Conservation (phyloP, 202 grass and related monocot genomes). For the Carex sylvatica region DNA sequence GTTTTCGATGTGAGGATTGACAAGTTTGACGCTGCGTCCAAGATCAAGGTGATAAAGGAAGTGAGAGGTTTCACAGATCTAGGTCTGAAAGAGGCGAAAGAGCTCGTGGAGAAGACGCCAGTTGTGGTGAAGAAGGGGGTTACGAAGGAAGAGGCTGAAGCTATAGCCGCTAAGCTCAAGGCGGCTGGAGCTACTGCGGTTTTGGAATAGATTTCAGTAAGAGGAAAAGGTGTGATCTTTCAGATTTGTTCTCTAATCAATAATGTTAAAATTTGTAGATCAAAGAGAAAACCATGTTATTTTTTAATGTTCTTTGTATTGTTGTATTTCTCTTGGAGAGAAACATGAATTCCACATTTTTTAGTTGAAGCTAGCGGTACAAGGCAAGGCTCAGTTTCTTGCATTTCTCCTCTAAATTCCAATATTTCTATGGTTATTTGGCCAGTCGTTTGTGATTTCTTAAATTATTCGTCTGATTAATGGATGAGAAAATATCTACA, state of each 20-base stretch:
- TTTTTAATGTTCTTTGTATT: background rate
- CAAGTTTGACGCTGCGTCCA: constrained; percentile 91
- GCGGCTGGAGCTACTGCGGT: constrained; percentile 67
- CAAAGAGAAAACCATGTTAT: background rate
- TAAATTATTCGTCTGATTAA: background rate
- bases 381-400: background rate
- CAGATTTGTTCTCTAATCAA: background rate
- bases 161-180: constrained; percentile 82
- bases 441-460: background rate
- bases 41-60: constrained; percentile 99
- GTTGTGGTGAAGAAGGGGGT: constrained; percentile 79
- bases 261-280: background rate
- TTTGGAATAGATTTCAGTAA: constrained; percentile 52
- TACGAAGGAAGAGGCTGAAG: constrained; percentile 92
- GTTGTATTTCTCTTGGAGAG: background rate
- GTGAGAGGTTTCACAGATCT: constrained; percentile 86
- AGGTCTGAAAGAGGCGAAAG: constrained; percentile 92
- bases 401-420: background rate
- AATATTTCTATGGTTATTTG: background rate
- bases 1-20: constrained; percentile 92
- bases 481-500: background rate
- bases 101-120: constrained; percentile 90
- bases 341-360: background rate
- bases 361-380: background rate
- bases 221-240: constrained; percentile 8